Conservation (phyloP, 441 rosid genomes). For the Eutrema salsugineum region DNA sequence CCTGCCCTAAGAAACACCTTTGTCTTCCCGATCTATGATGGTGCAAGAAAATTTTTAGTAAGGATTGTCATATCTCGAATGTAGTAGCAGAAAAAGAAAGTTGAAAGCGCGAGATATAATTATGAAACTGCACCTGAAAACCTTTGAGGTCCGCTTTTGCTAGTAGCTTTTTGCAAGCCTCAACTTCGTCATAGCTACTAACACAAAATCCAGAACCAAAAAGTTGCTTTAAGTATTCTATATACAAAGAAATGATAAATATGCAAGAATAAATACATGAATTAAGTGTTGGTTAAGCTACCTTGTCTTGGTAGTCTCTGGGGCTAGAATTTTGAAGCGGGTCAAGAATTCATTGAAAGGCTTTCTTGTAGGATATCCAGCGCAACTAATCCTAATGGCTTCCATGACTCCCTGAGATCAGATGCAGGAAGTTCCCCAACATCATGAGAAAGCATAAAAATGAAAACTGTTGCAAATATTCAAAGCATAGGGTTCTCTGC, state of each 20-base stretch:
- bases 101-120: not conserved
- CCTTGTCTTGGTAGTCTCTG: conserved; percentile 58
- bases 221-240: not conserved
- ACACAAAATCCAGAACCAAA: conserved; percentile 10
- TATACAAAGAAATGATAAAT: conserved; percentile 2
- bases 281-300: conserved; percentile 27
- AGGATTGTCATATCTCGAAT: not conserved
- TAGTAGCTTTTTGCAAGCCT: conserved; percentile 79
- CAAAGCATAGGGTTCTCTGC: conserved; percentile 11
- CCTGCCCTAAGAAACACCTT: conserved; percentile 97
- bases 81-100: conserved; percentile 10
- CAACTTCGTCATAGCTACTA: conserved; percentile 58
- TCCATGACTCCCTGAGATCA: conserved; percentile 91
- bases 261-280: not conserved
- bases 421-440: conserved; percentile 4
- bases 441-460: not conserved
- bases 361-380: conserved; percentile 94
- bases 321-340: conserved; percentile 75
- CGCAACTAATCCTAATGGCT: conserved; percentile 98
- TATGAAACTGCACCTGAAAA: conserved; percentile 65
- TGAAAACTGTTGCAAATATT: conserved; percentile 9
- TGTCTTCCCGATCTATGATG: conserved; percentile 80
- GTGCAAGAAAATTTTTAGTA: conserved; percentile 3
- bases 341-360: conserved; percentile 63
- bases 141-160: conserved; percentile 79